These are phyloP conservation scores for Apiotrichum gamsii DNA, from an alignment of 1,284 basidiomycete genomes.

Conservation along the genomic window DNA sequence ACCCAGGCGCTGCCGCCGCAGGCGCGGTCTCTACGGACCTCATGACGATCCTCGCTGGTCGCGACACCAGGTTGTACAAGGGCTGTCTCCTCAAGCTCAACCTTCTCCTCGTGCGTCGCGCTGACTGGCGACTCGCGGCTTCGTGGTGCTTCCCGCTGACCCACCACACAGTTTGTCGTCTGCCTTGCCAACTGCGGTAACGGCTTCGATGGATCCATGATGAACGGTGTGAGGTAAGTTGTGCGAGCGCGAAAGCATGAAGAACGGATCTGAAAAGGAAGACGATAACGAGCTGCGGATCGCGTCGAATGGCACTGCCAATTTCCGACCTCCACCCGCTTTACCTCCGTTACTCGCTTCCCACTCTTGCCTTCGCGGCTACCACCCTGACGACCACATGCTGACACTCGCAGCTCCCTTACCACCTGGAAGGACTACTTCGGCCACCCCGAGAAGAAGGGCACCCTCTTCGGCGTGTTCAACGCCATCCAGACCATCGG, in stretches of 20 bases:
- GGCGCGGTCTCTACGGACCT: not conserved
- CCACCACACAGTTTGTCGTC: not conserved
- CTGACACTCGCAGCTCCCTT: no score
- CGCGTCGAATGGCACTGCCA: no score
- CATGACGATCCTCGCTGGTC: constrained; percentile 11
- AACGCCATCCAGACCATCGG: constrained; percentile 15
- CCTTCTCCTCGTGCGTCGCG: constrained; percentile 19
- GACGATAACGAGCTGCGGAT: no score
- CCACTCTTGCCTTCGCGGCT: no score
- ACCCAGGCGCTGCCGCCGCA: not conserved
- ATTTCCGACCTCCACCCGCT: no score
- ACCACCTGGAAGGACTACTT: constrained; percentile 11
- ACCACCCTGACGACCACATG: no score
- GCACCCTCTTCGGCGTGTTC: constrained; percentile 16
- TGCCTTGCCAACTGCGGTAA: not conserved
- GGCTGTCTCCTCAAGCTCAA: constrained; percentile 25
- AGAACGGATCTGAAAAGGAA: no score
- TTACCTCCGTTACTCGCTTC: no score
- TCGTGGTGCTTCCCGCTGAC: no score
- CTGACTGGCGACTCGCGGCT: no score
- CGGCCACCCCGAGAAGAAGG: constrained; percentile 5
- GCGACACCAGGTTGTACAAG: constrained; percentile 28
- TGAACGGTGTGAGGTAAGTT: constrained; percentile 11
- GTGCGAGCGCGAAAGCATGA: no score
- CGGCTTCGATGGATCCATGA: constrained; percentile 12